A percentile compares a stretch with the other conserved stretches of the same genome.
Evolutionary conservation across 116 monocot genomes (phyloP).

Genomic region (Zostera marina): DNA sequence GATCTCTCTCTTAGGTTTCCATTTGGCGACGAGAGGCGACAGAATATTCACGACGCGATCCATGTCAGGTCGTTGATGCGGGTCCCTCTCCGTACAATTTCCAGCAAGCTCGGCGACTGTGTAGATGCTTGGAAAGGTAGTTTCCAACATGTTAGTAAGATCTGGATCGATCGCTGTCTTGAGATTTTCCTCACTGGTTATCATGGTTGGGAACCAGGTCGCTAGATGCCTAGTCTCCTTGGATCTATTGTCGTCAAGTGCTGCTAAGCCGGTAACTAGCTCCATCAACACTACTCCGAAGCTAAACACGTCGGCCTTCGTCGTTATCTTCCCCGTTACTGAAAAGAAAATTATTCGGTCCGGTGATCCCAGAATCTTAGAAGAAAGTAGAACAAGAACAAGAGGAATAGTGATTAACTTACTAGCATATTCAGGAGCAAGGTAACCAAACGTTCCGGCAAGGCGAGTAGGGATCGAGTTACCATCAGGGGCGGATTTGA

Average conservation of each 20-base stretch:
- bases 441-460: constrained; percentile 89
- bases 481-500: constrained; percentile 73
- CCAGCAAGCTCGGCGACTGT: constrained; percentile 55
- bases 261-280: constrained; percentile 45
- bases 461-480: constrained; percentile 57
- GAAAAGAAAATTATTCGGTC: too few relatives aligned
- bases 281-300: constrained; percentile 62
- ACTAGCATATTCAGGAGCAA: constrained; percentile 97
- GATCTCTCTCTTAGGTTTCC: constrained; percentile 39
- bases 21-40: constrained; percentile 51
- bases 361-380: too few relatives aligned
- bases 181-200: constrained; percentile 29
- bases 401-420: constrained; percentile 6
- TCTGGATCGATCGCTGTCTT: constrained; percentile 29
- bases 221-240: constrained; percentile 48
- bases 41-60: constrained; percentile 54
- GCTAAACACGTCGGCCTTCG: constrained; percentile 61
- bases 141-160: constrained; percentile 15
- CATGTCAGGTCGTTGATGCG: constrained; percentile 70
- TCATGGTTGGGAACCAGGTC: constrained; percentile 29
- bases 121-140: constrained; percentile 34
- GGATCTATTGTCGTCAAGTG: constrained; percentile 35
- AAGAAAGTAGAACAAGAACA: too few relatives aligned
- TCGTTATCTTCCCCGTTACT: constrained; percentile 72
- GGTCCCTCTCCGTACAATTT: constrained; percentile 57